A percentile compares a stretch with the other conserved stretches of the same genome.
Conservation (phyloP, 345 rosid species). For the Gossypium sturtianum region DNA sequence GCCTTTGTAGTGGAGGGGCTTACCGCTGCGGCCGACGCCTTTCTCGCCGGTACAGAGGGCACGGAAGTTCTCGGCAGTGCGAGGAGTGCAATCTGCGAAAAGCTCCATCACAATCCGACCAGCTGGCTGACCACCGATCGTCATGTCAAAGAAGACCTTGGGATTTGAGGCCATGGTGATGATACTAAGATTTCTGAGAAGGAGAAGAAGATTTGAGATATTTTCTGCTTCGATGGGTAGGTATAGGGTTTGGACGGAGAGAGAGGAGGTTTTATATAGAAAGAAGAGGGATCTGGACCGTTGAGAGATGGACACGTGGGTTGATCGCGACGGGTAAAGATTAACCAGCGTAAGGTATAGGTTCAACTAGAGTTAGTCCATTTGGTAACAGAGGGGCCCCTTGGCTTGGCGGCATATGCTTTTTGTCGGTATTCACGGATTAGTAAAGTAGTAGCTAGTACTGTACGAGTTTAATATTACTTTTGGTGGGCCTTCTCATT, state of each 20-base stretch:
- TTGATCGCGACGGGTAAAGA: conserved; percentile 4
- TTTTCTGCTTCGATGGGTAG: background rate
- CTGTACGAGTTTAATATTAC: background rate
- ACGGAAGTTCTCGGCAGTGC: conserved; percentile 79
- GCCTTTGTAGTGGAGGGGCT: conserved; percentile 83
- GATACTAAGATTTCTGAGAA: background rate
- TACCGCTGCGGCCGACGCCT: conserved; percentile 45
- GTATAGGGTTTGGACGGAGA: conserved; percentile 21
- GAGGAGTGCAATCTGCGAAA: conserved; percentile 45
- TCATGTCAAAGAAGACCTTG: conserved; percentile 58
- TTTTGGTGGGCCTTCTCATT: background rate
- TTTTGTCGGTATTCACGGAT: conserved; percentile 14
- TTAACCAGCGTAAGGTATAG: conserved; percentile 27
- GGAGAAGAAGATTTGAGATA: no score
- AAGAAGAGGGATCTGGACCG: conserved; percentile 15
- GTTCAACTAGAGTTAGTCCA: conserved; percentile 30
- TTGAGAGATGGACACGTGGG: conserved; percentile 35
- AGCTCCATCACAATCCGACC: conserved; percentile 70
- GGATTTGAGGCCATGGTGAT: conserved; percentile 40
- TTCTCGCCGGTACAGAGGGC: conserved; percentile 87
- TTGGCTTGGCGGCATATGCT: conserved; percentile 13
- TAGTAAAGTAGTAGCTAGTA: background rate
- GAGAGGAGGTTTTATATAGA: conserved; percentile 22
- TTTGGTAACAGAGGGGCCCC: conserved; percentile 17
- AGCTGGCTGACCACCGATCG: conserved; percentile 38